A percentile compares a stretch with the other conserved stretches of the same genome.
phyloP scores from a whole-genome alignment of 768 basidiomycete species.

The Lactarius sp. region DNA sequence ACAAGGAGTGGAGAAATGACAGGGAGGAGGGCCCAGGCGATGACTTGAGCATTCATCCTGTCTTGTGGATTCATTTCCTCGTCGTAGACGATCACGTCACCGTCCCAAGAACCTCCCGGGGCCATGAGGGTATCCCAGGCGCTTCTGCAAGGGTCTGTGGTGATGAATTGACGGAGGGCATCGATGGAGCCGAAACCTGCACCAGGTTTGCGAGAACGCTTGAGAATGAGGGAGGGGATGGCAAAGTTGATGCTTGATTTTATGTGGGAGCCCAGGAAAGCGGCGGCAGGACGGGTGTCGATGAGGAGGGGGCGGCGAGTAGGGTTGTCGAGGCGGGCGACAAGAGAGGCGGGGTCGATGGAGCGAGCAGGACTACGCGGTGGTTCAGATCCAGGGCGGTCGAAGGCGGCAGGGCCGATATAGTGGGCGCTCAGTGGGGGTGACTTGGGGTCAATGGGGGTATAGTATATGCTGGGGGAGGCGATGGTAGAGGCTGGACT shows the following conservation, averaged over 20 bases:
- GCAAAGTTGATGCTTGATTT: constrained; percentile 74
- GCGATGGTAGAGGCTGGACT: constrained; percentile 45
- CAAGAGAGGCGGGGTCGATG: constrained; percentile 45
- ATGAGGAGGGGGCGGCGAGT: constrained; percentile 64
- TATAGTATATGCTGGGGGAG: constrained; percentile 44
- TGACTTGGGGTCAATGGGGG: constrained; percentile 40
- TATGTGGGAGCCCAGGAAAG: constrained; percentile 63
- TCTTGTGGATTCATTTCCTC: constrained; percentile 72
- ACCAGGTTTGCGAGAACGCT: constrained; percentile 70
- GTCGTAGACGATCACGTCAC: constrained; percentile 70
- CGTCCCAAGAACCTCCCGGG: constrained; percentile 57
- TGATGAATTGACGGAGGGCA: constrained; percentile 74
- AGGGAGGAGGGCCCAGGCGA: constrained; percentile 67
- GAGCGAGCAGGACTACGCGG: constrained; percentile 34
- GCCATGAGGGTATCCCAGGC: constrained; percentile 64
- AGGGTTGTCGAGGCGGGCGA: constrained; percentile 40
- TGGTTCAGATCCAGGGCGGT: constrained; percentile 21
- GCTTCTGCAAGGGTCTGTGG: constrained; percentile 66
- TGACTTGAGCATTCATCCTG: constrained; percentile 47
- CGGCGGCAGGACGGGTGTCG: constrained; percentile 71
- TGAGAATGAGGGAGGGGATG: constrained; percentile 87
- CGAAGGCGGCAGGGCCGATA: constrained; percentile 28
- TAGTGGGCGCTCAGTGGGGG: constrained; percentile 33
- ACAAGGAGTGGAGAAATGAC: constrained; percentile 57
- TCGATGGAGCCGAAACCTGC: constrained; percentile 62